A percentile compares a stretch with the other conserved stretches of the same genome.
Conservation (phyloP, 2,329 filamentous ascomycete genomes). For the Aspergillus amoenus region DNA sequence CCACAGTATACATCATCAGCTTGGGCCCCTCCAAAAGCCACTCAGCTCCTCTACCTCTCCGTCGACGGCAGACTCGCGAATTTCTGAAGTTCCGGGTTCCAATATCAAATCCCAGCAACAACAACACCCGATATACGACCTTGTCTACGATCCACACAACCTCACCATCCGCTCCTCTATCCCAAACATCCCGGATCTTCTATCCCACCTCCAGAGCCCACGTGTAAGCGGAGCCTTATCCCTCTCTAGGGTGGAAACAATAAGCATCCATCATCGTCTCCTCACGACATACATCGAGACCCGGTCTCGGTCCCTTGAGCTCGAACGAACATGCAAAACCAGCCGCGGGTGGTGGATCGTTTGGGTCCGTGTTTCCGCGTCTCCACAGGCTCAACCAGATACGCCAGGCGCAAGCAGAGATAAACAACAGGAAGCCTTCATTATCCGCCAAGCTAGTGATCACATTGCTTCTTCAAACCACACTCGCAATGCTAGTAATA, state of each 20-base stretch:
- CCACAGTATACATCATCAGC: conserved; percentile 49
- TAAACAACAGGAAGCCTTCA: conserved; percentile 42
- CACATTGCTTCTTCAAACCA: conserved; percentile 31
- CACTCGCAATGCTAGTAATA: conserved; percentile 20
- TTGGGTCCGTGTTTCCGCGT: conserved; percentile 55
- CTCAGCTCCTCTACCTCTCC: conserved; percentile 49
- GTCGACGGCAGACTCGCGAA: conserved; percentile 39
- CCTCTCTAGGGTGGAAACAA: conserved; percentile 59
- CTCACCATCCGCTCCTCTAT: conserved; percentile 61
- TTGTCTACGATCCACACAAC: conserved; percentile 60
- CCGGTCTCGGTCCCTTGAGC: conserved; percentile 46
- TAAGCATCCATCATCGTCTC: conserved; percentile 62
- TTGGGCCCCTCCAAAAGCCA: conserved; percentile 49
- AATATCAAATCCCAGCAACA: conserved; percentile 34
- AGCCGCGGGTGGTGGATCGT: conserved; percentile 67
- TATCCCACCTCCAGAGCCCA: conserved; percentile 22
- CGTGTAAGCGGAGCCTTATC: conserved; percentile 11
- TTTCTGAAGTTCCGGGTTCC: conserved; percentile 29
- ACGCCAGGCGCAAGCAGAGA: conserved; percentile 9
- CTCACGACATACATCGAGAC: conserved; percentile 57
- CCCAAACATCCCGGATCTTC: conserved; percentile 61
- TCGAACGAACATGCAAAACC: conserved; percentile 63
- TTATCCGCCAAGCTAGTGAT: conserved; percentile 48
- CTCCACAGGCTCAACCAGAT: conserved; percentile 7
- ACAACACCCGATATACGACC: conserved; percentile 54